These are phyloP conservation scores for Aureococcus anophagefferens DNA, from an alignment of 108 stramenopile genomes.

Conservation along the genomic window DNA sequence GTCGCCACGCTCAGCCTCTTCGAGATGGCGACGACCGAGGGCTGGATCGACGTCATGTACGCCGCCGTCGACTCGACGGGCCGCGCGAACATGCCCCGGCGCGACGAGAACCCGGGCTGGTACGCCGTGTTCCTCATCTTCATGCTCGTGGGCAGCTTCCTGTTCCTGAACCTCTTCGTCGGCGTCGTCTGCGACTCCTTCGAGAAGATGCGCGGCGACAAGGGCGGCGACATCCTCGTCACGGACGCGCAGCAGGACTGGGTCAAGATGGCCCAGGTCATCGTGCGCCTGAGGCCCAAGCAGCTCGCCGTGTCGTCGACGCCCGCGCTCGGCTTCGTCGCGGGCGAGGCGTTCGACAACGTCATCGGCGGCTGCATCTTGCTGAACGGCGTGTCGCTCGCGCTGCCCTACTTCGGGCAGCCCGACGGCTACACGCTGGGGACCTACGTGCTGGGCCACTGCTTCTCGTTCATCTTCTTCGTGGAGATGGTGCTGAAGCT, in stretches of 20 bases:
- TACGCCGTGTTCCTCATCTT: conserved; percentile 46
- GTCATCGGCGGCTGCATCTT: conserved; percentile 40
- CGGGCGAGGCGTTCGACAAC: conserved; percentile 23
- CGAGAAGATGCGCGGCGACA: conserved; percentile 34
- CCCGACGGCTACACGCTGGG: conserved; percentile 14
- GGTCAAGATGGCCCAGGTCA: conserved; percentile 47
- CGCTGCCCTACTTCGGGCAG: conserved; percentile 39
- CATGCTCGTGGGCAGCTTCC: conserved; percentile 50
- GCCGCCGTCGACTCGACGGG: conserved; percentile 46
- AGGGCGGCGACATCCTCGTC: conserved; percentile 28
- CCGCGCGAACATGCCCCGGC: conserved; percentile 33
- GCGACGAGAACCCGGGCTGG: conserved; percentile 25
- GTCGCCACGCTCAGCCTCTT: conserved; percentile 39
- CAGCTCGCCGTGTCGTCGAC: too few species aligned
- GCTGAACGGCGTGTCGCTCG: conserved; percentile 32
- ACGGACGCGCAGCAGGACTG: conserved; percentile 46
- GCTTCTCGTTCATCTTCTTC: conserved; percentile 43
- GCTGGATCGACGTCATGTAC: conserved; percentile 38
- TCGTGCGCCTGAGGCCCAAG: conserved; percentile 33
- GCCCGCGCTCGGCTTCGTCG: too few species aligned
- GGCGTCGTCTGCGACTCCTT: conserved; percentile 61
- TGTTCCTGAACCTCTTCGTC: conserved; percentile 63
- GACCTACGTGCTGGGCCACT: conserved; percentile 25
- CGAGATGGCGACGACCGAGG: conserved; percentile 57
- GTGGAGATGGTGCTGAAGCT: conserved; percentile 47